Evolutionary conservation across 129 eudicot species (phyloP).

Genomic region (Pulicaria dysenterica): DNA sequence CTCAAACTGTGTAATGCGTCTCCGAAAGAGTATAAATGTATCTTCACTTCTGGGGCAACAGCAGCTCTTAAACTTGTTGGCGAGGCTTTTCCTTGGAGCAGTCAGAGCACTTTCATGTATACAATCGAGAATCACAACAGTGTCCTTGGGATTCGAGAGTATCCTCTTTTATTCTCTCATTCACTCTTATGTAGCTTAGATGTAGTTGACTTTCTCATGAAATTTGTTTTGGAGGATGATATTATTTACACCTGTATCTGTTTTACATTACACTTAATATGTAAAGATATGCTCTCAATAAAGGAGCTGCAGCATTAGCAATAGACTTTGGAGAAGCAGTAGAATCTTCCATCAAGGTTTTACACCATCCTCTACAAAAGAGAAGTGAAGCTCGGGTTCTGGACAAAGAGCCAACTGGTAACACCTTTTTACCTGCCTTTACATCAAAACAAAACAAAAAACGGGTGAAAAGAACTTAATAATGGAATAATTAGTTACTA

Average conservation of each 20-base stretch:
- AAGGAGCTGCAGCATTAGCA: slow-evolving; percentile 77
- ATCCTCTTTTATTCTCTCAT: slow-evolving; percentile 40
- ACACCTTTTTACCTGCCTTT: slow-evolving; percentile 5
- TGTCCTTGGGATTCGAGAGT: slow-evolving; percentile 96
- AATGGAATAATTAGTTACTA: background rate
- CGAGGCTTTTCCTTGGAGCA: slow-evolving; percentile 94
- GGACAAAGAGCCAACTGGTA: slow-evolving; percentile 51
- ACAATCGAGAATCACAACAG: slow-evolving; percentile 97
- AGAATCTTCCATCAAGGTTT: slow-evolving; percentile 51
- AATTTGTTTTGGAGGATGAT: background rate
- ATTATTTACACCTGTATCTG: background rate
- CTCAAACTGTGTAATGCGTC: slow-evolving; percentile 82
- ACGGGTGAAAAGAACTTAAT: background rate
- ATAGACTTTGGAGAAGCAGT: slow-evolving; percentile 63
- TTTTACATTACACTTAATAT: slow-evolving; percentile 41
- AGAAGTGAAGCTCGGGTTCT: slow-evolving; percentile 44
- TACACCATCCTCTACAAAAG: slow-evolving; percentile 47
- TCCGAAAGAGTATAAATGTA: slow-evolving; percentile 80
- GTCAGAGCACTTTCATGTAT: slow-evolving; percentile 75
- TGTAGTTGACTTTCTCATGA: background rate
- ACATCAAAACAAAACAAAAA: background rate
- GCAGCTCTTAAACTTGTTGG: slow-evolving; percentile 95
- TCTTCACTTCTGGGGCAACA: slow-evolving; percentile 96
- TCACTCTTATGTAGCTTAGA: background rate
- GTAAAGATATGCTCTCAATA: slow-evolving; percentile 70